Evolutionary conservation across 139 green algal genomes (phyloP), one percentile per base, ranked within the genome.

Genomic region (Chlorella sp.): DNA sequence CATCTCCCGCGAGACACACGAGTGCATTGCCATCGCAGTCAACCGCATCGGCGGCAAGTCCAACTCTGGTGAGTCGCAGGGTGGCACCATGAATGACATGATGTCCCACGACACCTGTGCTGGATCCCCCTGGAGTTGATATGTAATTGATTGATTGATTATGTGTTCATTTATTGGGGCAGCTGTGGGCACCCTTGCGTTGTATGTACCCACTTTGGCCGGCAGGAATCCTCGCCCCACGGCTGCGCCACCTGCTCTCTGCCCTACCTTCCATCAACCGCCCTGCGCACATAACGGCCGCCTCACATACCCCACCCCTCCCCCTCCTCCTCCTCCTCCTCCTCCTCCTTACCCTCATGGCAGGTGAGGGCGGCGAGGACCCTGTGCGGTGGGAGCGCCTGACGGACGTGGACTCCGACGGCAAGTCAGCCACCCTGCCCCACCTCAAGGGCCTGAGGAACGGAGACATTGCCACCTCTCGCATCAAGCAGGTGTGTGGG

Each of bases 11-110:
- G 98, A 99, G 94, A 99, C 96, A 0, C 98, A 99, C 93, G 98
- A 99, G 95, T 98, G 96, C 42, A 99, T 99, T 86, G 98, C 98
- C 73, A 97, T 99, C 32, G 98, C 98, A 42, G 97, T 99, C 93
- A 99, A 99, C 96, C 95, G 98, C 90, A 99, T 99, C 85, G 98
- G 98, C 69, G 98, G 97, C 68, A 99, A 98, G 94, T 95, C 88
- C 91, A 96, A 96, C 92, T 94, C 84, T 21, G 96, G 96, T 40
- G 97, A 99, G 92, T 97, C 97, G 64, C 97, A 98, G 30, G 98
- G 99, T 94, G 98, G 99, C 60, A n/a, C n/a, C n/a, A n/a, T n/a
- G n/a, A n/a, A n/a, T n/a, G n/a, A n/a, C n/a, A n/a, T n/a, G n/a
- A n/a, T n/a, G n/a, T n/a, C n/a, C n/a, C n/a, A n/a, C n/a, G n/a